Conservation (phyloP, 345 rosid species). For the Gossypium longicalyx region DNA sequence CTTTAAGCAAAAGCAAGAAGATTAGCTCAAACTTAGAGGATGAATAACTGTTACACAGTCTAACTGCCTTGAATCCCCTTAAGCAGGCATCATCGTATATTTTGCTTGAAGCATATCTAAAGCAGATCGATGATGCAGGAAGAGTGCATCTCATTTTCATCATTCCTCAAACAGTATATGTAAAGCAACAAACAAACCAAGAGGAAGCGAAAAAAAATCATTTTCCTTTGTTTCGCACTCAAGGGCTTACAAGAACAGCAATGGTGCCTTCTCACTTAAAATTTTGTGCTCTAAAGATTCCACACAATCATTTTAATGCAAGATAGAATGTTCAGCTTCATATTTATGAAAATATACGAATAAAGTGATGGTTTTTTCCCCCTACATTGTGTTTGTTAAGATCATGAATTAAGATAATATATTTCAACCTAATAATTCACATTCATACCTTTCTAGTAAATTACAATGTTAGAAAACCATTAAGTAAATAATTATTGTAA, state of each 20-base stretch:
- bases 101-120: slow-evolving; percentile 6
- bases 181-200: not conserved
- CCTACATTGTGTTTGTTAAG: not conserved
- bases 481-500: not conserved
- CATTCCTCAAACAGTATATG: not conserved
- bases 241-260: not conserved
- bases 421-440: not conserved
- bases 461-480: not conserved
- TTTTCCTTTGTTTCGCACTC: slow-evolving; percentile 1
- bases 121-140: not conserved
- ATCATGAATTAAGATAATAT: not conserved
- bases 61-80: not conserved
- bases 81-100: not conserved
- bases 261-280: not conserved
- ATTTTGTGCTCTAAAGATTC: not conserved
- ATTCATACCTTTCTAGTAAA: not conserved
- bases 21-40: not conserved
- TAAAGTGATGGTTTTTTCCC: not conserved
- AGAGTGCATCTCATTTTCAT: not conserved
- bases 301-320: not conserved
- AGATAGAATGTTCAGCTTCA: slow-evolving; percentile 1
- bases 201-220: not conserved
- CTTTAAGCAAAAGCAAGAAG: not conserved
- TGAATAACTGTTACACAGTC: not conserved
- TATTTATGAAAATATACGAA: not conserved